Evolutionary conservation across 495 filamentous ascomycete genomes (phyloP).

Genomic region (Neurospora discreta): DNA sequence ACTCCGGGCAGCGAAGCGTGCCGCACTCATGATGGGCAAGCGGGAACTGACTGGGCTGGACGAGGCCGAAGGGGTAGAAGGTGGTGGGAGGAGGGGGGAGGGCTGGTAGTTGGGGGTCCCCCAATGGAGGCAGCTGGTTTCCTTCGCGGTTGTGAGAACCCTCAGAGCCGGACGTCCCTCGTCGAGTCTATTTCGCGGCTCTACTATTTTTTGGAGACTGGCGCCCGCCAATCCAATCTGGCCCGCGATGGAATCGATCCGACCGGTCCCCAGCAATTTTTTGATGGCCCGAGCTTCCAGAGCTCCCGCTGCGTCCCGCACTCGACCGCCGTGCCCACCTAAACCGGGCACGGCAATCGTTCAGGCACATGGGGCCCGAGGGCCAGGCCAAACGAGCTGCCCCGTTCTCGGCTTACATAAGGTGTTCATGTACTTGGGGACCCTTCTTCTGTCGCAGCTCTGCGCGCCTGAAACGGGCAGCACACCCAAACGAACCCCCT

Average conservation of each 20-base stretch:
- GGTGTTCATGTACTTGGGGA: not conserved
- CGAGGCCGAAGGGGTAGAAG: not conserved
- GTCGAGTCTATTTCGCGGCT: not conserved
- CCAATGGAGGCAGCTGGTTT: not conserved
- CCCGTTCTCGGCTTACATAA: not conserved
- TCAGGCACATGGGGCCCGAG: not conserved
- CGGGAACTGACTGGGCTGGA: conserved; percentile 4
- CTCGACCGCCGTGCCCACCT: too few relatives aligned
- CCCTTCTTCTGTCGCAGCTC: not conserved
- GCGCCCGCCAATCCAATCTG: not conserved
- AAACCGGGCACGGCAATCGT: not conserved
- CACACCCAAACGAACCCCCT: conserved; percentile 14
- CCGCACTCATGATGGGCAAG: conserved; percentile 21
- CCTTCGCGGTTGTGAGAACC: not conserved
- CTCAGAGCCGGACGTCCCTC: not conserved
- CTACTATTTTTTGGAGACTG: conserved; percentile 1
- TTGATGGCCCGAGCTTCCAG: conserved; percentile 5
- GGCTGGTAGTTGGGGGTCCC: not conserved
- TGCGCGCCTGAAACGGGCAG: not conserved
- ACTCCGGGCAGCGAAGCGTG: conserved; percentile 23
- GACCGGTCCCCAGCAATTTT: conserved; percentile 3
- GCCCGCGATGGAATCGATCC: not conserved
- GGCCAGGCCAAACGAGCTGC: not conserved
- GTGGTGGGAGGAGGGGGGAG: not conserved
- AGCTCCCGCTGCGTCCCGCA: not conserved